Conservation (phyloP, 2,329 filamentous ascomycete genomes). For the Colletotrichum musae region DNA sequence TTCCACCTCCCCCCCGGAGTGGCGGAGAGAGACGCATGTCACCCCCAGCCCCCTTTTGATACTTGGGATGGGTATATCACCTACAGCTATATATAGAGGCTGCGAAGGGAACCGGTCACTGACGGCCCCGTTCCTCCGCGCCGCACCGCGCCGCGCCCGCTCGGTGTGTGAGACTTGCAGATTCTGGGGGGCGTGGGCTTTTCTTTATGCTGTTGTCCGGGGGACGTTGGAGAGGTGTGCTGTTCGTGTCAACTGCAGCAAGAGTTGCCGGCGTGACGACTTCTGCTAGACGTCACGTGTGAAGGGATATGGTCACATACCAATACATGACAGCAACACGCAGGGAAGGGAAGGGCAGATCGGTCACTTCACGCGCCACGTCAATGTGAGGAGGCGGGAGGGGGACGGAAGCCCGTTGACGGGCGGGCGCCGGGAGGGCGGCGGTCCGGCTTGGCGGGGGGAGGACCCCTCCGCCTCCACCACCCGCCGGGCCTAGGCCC, state of each 20-base stretch:
- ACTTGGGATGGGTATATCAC: too few relatives aligned
- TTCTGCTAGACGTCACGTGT: too few relatives aligned
- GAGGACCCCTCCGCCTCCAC: neutral
- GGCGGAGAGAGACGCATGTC: too few relatives aligned
- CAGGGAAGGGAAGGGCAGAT: too few relatives aligned
- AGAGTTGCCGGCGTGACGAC: neutral
- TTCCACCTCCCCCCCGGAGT: too few relatives aligned
- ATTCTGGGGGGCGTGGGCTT: neutral
- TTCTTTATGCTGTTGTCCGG: neutral
- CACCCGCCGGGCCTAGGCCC: too few relatives aligned
- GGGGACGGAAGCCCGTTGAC: constrained; percentile 5
- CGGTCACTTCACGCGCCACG: too few relatives aligned
- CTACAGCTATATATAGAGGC: neutral
- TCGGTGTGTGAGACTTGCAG: constrained; percentile 14
- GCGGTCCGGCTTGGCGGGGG: constrained; percentile 29
- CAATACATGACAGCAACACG: too few relatives aligned
- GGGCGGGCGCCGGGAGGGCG: constrained; percentile 20
- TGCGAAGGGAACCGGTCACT: neutral
- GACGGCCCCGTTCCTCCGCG: neutral
- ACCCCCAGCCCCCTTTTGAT: too few relatives aligned
- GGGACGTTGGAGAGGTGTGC: too few relatives aligned
- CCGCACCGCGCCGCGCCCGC: neutral
- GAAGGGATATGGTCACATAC: neutral
- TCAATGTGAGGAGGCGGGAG: neutral
- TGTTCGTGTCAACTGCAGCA: too few relatives aligned